These are phyloP conservation scores for Pichiaceae sp. DNA, from an alignment of 1,139 yeast genomes.

Conservation along the genomic window DNA sequence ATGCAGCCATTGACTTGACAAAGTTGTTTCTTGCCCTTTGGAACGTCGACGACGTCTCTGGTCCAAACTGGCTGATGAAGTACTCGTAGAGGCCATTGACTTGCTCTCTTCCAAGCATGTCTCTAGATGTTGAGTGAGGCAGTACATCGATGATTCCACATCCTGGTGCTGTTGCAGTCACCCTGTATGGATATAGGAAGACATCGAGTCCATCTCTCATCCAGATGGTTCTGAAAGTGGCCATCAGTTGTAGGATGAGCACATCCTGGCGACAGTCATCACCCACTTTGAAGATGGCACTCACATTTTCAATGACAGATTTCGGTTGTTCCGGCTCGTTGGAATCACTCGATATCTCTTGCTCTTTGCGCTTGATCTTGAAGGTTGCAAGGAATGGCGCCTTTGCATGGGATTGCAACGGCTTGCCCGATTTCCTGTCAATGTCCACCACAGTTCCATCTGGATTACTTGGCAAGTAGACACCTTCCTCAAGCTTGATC, in stretches of 20 bases:
- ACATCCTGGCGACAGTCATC: conserved; percentile 99
- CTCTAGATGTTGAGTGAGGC: conserved; percentile 91
- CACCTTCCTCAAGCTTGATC: conserved; percentile 73
- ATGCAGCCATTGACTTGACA: conserved; percentile 91
- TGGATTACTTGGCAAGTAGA: conserved; percentile 92
- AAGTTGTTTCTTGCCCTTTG: conserved; percentile 90
- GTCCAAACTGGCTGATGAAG: conserved; percentile 87
- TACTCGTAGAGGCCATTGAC: conserved; percentile 95
- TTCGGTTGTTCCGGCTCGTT: not conserved
- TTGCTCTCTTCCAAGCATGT: conserved; percentile 98
- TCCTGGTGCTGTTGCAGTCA: conserved; percentile 98
- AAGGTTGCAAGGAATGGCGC: conserved; percentile 98
- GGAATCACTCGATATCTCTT: conserved; percentile 14
- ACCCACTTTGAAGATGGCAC: conserved; percentile 98
- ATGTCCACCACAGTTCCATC: conserved; percentile 92
- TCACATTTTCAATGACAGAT: conserved; percentile 33
- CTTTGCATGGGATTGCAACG: conserved; percentile 97
- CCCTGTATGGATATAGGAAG: conserved; percentile 88
- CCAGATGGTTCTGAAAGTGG: conserved; percentile 90
- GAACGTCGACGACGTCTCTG: conserved; percentile 81
- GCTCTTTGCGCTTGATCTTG: conserved; percentile 59
- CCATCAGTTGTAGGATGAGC: conserved; percentile 82
- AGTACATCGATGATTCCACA: conserved; percentile 98
- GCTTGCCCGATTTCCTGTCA: conserved; percentile 85
- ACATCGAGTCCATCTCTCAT: conserved; percentile 79